Percentiles rank a stretch among this genome's conserved stretches.
Conservation (phyloP, 2,329 filamentous ascomycete species). For the Hypoxylon sp. region DNA sequence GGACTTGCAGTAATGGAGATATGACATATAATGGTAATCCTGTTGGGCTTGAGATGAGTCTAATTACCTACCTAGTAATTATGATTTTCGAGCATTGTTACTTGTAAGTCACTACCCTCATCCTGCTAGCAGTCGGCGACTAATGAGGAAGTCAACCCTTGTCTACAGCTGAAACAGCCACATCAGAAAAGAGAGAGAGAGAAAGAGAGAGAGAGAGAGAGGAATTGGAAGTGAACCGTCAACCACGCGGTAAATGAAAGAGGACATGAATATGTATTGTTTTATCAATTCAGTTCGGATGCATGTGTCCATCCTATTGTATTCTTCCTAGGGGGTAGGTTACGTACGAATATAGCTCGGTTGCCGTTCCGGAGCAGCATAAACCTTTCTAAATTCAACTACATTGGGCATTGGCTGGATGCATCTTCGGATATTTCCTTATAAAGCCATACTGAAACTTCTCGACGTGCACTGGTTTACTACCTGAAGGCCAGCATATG, state of each 20-base stretch:
- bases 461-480: not conserved
- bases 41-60: not conserved
- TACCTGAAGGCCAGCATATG: not conserved
- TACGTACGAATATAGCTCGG: not conserved
- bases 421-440: not conserved
- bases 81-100: not conserved
- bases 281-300: not conserved
- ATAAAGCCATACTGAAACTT: not conserved
- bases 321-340: not conserved
- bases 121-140: conserved; percentile 17
- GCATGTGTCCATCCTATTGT: not conserved
- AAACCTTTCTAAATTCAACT: not conserved
- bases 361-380: conserved; percentile 2
- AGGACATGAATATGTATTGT: not conserved
- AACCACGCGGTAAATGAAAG: not conserved
- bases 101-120: conserved; percentile 1
- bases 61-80: too few species aligned
- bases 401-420: not conserved
- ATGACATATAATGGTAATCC: conserved; percentile 9
- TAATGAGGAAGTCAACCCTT: conserved; percentile 13
- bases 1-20: not conserved
- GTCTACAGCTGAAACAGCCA: conserved; percentile 16
- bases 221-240: not conserved
- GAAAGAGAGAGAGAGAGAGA: conserved; percentile 1
- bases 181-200: not conserved